Evolutionary conservation across 768 basidiomycete species (phyloP).

Genomic region (Lanmaoa pseudosensibilis): DNA sequence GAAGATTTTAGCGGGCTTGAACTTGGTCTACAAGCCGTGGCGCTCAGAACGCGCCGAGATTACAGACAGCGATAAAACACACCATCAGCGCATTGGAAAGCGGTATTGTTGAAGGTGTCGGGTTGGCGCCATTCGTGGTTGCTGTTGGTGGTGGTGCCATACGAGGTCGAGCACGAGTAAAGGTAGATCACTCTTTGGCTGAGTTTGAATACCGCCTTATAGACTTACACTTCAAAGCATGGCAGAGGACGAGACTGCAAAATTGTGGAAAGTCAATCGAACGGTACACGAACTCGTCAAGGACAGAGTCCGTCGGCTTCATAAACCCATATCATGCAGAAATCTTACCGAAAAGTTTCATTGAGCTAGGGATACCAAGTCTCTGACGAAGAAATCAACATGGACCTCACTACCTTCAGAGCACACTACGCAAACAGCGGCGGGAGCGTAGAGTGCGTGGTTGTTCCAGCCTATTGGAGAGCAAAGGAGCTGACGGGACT

Average conservation of each 20-base stretch:
- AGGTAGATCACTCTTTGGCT: constrained; percentile 34
- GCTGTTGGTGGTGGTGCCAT: constrained; percentile 43
- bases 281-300: constrained; percentile 96
- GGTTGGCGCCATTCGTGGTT: constrained; percentile 34
- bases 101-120: constrained; percentile 37
- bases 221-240: constrained; percentile 42
- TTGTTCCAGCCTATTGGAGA: background rate
- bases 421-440: constrained; percentile 66
- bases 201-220: constrained; percentile 52
- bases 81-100: constrained; percentile 58
- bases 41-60: background rate
- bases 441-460: constrained; percentile 82
- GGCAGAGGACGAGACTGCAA: constrained; percentile 81
- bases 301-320: constrained; percentile 68
- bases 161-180: constrained; percentile 21
- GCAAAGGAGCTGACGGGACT: constrained; percentile 7
- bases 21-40: constrained; percentile 50
- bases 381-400: constrained; percentile 89
- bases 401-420: constrained; percentile 82
- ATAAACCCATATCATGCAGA: constrained; percentile 4
- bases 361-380: constrained; percentile 81
- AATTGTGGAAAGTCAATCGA: constrained; percentile 93
- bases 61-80: constrained; percentile 1
- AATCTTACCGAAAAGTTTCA: constrained; percentile 19
- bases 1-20: constrained; percentile 90